Base-by-base conservation (phyloP, 2,329 filamentous ascomycete genomes). In the Talaromyces marneffei region DNA sequence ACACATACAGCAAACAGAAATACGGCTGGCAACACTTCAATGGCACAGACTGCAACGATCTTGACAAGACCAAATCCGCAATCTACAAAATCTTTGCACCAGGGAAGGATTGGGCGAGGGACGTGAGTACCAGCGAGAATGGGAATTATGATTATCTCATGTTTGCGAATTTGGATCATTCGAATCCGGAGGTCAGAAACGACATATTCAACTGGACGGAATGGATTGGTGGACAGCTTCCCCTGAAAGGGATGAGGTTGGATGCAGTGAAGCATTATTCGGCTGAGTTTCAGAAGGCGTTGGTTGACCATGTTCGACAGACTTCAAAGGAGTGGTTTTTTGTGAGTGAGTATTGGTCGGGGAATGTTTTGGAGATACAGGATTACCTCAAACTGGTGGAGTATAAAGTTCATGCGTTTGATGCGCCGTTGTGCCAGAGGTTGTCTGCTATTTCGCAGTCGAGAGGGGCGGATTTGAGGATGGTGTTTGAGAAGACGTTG, bases 251-350 rank as follows among this genome's bases (percentile, higher is more conserved):
- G 0, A 86, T 91, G 71, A 80, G 88, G 18, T 81, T 91, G 56
- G 88, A 91, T 70, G 88, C 88, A 12, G 85, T 87, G 31, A 88
- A 90, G 74, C 88, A 91, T 73, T 89, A 87, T 72, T 87, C 84
- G 29, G 82, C 83, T 62, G 78, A 80, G n/a, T 91, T 91, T 68
- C 80, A 87, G 33, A 80, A 79, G 44, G 80, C 85, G n/a, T 89
- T 89, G 74, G 82, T 90, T 56, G 75, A 77, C 5, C 76, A 82
- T 50, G 73, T 89, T 62, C 82, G 83, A 68, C 76, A 78, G 46
- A 74, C 72, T 31, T 82, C 82, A 2, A 74, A 79, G 12, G 74
- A 82, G 14, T 85, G 85, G 72, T 87, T 89, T 68, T 75, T 89
- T 16, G 83, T 91, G 1, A 87, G 86, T 9, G 88, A 91, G 68